These are phyloP conservation scores for Nicotiana benthamiana DNA, from an alignment of 257 asterid species.

Conservation along the genomic window DNA sequence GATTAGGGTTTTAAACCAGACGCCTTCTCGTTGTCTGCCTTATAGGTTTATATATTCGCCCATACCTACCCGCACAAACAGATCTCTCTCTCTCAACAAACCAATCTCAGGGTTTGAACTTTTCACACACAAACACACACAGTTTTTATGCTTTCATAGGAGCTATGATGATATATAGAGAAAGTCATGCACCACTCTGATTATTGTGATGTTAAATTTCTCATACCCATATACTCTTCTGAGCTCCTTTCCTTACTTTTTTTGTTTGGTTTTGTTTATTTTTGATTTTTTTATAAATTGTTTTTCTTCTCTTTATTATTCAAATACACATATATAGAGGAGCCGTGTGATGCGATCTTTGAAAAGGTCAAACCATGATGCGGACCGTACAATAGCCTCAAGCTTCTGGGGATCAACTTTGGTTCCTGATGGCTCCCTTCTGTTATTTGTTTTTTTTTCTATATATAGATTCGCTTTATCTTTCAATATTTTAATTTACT, in stretches of 20 bases:
- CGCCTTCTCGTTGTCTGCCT: not conserved
- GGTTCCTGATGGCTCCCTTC: conserved; percentile 26
- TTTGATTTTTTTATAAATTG: not conserved
- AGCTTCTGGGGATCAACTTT: conserved; percentile 23
- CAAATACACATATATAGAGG: not conserved
- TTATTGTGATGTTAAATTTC: conserved; percentile 23
- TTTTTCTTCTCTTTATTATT: not conserved
- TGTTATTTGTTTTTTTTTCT: not conserved
- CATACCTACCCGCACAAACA: not conserved
- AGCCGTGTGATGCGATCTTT: conserved; percentile 21
- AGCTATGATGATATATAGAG: conserved; percentile 23
- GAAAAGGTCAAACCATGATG: conserved; percentile 24
- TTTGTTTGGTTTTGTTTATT: not conserved
- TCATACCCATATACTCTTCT: conserved; percentile 26
- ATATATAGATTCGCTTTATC: not conserved
- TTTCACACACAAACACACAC: not conserved
- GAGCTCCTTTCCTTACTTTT: conserved; percentile 11
- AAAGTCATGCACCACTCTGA: conserved; percentile 47
- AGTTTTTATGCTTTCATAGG: not conserved
- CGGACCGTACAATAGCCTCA: conserved; percentile 30
- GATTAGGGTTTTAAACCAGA: not conserved
- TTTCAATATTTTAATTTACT: not conserved
- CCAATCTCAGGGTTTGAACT: no score
- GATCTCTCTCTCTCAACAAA: not conserved
- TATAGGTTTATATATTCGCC: not conserved